Evolutionary conservation across 805 yeast species (phyloP), one percentile per base, ranked within the genome.

Genomic region (Spencermartinsiella europaea): DNA sequence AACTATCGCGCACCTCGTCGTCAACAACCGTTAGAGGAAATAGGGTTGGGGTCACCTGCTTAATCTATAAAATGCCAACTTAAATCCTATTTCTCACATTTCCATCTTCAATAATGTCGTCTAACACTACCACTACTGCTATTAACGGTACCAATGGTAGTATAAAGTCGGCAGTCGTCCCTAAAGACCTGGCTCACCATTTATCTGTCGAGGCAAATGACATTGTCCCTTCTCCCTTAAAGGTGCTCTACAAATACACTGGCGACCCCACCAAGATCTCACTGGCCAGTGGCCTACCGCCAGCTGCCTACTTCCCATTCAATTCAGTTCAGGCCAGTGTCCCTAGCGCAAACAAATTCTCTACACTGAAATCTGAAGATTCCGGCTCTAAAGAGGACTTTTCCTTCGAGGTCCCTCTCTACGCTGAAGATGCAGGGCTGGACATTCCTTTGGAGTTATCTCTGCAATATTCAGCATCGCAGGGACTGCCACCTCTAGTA

Each of bases 201-300:
- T 74, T 85, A 50, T 86, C 96, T 21, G 79, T 70, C 2, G 97
- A 91, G 69, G 80, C 96, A 34, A 74, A 74, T 52, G 70, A 82
- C n/a, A 83, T 98, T 70, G 70, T 75, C 42, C 79, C 83, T 34
- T 88, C 96, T 10, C 83, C 87, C 12, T 75, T 91, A 67, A 91
- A 93, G 70, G 70, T 79, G 34, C 95, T 95, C 15, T 87, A 90
- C 74, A 80, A 80, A 62, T 83, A 85, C 71, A 83, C 72, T 60
- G 70, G 72, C 38, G 75, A 79, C 53, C 96, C 95, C 28, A 79
- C 82, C 45, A 74, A 93, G 61, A 81, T 89, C 47, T 90, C 89
- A 63, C 76, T 91, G 46, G 98, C 97, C 46, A 98, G 98, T 58
- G 99, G 99, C 5, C 76, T 91, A 57, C 99, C 99, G 12, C 70